Percentiles rank a stretch among this genome's conserved stretches.
Evolutionary conservation across 768 basidiomycete genomes (phyloP).

Genomic region (Termitomyces eurrhizus): DNA sequence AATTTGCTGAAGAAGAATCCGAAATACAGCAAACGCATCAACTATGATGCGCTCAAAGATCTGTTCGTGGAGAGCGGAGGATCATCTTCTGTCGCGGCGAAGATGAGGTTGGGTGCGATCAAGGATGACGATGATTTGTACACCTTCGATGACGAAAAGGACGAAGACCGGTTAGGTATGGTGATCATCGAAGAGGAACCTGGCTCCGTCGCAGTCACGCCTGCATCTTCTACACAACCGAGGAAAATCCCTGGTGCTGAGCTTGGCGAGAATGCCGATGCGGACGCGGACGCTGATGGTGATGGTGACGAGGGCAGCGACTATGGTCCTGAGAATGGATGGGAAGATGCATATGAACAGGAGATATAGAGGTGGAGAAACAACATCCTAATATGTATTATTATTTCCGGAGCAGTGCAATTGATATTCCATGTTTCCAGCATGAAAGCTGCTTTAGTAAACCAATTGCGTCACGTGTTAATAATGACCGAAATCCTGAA

Average conservation of each 20-base stretch:
- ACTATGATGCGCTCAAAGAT: slow-evolving; percentile 84
- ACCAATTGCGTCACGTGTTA: background rate
- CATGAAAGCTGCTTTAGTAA: background rate
- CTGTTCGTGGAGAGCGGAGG: slow-evolving; percentile 57
- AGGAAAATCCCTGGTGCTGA: slow-evolving; percentile 18
- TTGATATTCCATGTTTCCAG: background rate
- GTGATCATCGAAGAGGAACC: slow-evolving; percentile 44
- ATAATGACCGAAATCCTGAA: background rate
- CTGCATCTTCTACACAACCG: slow-evolving; percentile 16
- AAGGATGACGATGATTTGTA: slow-evolving; percentile 42
- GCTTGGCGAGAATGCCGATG: slow-evolving; percentile 17
- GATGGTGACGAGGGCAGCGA: slow-evolving; percentile 41
- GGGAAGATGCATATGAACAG: slow-evolving; percentile 64
- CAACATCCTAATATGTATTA: slow-evolving; percentile 2
- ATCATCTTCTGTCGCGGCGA: slow-evolving; percentile 22
- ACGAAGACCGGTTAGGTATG: slow-evolving; percentile 25
- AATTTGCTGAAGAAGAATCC: slow-evolving; percentile 81
- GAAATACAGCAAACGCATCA: slow-evolving; percentile 89
- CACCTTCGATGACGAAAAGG: slow-evolving; percentile 38
- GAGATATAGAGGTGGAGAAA: slow-evolving; percentile 42
- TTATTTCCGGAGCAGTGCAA: background rate
- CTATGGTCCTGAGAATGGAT: slow-evolving; percentile 52
- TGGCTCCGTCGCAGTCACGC: slow-evolving; percentile 18
- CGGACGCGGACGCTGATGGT: slow-evolving; percentile 30
- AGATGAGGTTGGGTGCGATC: slow-evolving; percentile 35